Conservation (phyloP, 192 early-diverging fungal species). For the Entophlyctis luteolus region DNA sequence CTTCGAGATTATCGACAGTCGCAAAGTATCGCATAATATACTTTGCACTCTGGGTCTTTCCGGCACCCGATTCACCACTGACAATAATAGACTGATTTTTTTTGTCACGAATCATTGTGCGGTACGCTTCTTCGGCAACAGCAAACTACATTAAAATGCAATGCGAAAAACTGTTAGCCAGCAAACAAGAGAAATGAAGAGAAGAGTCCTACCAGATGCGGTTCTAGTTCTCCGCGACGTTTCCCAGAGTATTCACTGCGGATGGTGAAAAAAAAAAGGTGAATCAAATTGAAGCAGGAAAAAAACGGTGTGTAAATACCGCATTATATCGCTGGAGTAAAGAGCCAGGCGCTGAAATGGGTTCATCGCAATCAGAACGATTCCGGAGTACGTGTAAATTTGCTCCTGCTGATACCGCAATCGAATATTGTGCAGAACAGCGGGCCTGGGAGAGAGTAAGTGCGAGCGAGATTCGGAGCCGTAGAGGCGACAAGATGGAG, state of each 20-base stretch:
- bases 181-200: background rate
- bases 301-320: constrained; percentile 14
- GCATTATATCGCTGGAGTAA: constrained; percentile 84
- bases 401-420: constrained; percentile 87
- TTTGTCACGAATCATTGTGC: constrained; percentile 89
- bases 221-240: constrained; percentile 89
- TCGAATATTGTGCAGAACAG: constrained; percentile 88
- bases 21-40: constrained; percentile 98
- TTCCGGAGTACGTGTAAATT: constrained; percentile 99
- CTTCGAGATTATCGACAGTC: constrained; percentile 49
- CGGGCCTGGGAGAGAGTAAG: constrained; percentile 34
- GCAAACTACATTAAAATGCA: constrained; percentile 79
- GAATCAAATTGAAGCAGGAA: background rate
- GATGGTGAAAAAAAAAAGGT: background rate
- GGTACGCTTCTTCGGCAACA: constrained; percentile 96
- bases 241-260: constrained; percentile 80
- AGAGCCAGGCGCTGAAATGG: constrained; percentile 83
- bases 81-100: constrained; percentile 98
- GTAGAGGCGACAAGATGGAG: no score
- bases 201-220: constrained; percentile 65
- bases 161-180: background rate
- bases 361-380: constrained; percentile 96
- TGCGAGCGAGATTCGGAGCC: no score
- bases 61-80: constrained; percentile 88
- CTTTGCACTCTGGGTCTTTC: constrained; percentile 95